phyloP scores from a whole-genome alignment of 2,329 filamentous ascomycete genomes.

The Penicillium sp. region DNA sequence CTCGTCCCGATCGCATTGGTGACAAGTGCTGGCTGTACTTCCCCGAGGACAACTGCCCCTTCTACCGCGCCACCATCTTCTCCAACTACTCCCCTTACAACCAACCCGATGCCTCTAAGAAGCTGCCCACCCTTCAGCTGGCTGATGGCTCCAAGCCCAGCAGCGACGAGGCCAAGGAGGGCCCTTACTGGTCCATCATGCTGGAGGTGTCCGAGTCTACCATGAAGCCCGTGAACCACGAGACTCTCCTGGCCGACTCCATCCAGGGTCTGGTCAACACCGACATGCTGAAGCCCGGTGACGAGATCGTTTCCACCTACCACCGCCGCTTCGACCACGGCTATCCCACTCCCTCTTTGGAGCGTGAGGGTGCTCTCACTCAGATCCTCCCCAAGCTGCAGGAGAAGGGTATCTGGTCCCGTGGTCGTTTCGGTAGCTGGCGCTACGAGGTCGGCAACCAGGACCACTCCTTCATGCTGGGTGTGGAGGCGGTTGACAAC shows the following conservation, averaged over 20 bases:
- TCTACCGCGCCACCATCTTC: constrained; percentile 99
- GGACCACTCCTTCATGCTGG: constrained; percentile 96
- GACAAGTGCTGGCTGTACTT: constrained; percentile 99
- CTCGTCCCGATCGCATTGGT: constrained; percentile 88
- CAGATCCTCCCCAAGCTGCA: constrained; percentile 89
- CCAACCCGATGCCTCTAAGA: constrained; percentile 75
- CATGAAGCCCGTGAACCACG: constrained; percentile 87
- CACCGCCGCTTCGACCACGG: constrained; percentile 97
- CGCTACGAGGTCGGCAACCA: constrained; percentile 96
- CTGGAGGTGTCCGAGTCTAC: constrained; percentile 92
- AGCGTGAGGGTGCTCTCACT: constrained; percentile 91
- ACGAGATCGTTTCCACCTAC: constrained; percentile 97
- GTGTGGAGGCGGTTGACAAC: constrained; percentile 86
- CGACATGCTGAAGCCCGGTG: constrained; percentile 81
- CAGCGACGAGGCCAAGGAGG: constrained; percentile 67
- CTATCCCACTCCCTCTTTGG: constrained; percentile 89
- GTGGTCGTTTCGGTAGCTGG: constrained; percentile 97
- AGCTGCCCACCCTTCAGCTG: constrained; percentile 77
- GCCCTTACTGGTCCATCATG: constrained; percentile 99
- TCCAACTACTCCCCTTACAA: constrained; percentile 99
- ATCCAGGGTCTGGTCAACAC: constrained; percentile 98
- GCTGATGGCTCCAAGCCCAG: constrained; percentile 77
- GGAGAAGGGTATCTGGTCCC: constrained; percentile 85
- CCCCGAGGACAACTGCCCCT: constrained; percentile 96
- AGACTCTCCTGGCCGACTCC: constrained; percentile 78